Conservation (phyloP, 306 rosid genomes). For the Dryas alaskensis region DNA sequence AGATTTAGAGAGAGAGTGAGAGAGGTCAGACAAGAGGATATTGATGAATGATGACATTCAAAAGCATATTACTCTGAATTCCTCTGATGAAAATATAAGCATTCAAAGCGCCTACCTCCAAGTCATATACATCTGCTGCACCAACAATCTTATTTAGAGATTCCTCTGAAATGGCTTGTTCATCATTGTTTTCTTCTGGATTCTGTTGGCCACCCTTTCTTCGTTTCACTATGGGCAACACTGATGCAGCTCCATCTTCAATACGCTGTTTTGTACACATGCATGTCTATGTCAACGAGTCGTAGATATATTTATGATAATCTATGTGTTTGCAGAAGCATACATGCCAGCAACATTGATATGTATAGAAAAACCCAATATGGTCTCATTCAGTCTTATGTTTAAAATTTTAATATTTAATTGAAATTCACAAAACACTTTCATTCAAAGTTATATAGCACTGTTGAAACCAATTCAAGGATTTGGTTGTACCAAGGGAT, state of each 20-base stretch:
- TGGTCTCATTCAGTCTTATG: not conserved
- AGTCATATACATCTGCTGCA: slow-evolving; percentile 62
- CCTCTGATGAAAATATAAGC: slow-evolving; percentile 1
- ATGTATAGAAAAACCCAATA: not conserved
- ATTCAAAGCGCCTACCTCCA: slow-evolving; percentile 47
- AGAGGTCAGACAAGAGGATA: not conserved
- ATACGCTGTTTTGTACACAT: slow-evolving; percentile 41
- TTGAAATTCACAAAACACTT: not conserved
- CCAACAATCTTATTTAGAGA: slow-evolving; percentile 70
- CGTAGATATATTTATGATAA: not conserved
- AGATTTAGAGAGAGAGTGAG: not conserved
- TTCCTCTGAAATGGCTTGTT: slow-evolving; percentile 67
- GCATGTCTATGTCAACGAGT: not conserved
- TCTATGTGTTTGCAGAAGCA: not conserved
- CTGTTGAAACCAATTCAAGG: too few species aligned
- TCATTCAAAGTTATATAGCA: not conserved
- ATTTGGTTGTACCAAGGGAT: not conserved
- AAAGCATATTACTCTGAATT: not conserved
- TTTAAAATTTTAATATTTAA: not conserved
- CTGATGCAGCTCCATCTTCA: slow-evolving; percentile 45
- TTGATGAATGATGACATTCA: slow-evolving; percentile 13
- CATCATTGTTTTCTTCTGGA: slow-evolving; percentile 51
- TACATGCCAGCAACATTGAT: not conserved
- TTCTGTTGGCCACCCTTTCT: slow-evolving; percentile 48
- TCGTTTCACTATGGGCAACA: slow-evolving; percentile 48